Percentiles rank a stretch among this genome's conserved stretches.
Conservation (phyloP, 192 early-diverging fungal species). For the Irineochytrium annulatum region DNA sequence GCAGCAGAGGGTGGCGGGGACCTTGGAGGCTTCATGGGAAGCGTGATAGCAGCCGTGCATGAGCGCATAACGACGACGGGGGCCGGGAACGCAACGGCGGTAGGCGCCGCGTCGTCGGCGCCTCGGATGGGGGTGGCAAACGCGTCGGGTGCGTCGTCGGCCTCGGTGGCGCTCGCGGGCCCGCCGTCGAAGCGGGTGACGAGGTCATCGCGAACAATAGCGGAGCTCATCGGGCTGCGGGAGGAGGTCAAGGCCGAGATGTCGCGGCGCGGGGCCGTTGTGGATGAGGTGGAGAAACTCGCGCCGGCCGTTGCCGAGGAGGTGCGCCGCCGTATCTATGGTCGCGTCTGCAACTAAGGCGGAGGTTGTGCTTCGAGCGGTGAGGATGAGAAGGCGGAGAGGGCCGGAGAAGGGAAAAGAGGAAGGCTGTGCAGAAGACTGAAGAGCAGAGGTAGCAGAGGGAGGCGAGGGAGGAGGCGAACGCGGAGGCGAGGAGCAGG, state of each 20-base stretch:
- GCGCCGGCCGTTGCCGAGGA: not conserved
- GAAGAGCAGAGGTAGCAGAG: not conserved
- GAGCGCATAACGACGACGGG: too few relatives aligned
- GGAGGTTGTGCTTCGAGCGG: not conserved
- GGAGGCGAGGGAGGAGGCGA: not conserved
- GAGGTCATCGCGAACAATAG: not conserved
- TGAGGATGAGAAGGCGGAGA: not conserved
- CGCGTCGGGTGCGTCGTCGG: not conserved
- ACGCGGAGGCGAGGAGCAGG: slow-evolving; percentile 3
- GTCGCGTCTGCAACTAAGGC: not conserved
- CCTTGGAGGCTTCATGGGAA: too few relatives aligned
- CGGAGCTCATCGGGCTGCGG: slow-evolving; percentile 17
- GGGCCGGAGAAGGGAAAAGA: slow-evolving; percentile 11
- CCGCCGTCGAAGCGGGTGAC: not conserved
- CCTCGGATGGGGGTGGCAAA: not conserved
- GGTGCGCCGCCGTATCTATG: not conserved
- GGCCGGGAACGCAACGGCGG: not conserved
- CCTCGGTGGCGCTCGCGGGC: not conserved
- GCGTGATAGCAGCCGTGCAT: too few relatives aligned
- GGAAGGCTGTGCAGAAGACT: not conserved
- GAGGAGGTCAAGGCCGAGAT: slow-evolving; percentile 13
- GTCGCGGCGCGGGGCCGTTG: slow-evolving; percentile 7
- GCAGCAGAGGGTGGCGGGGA: too few relatives aligned
- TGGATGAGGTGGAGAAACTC: not conserved
- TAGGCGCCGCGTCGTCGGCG: not conserved